Base-by-base conservation (phyloP, 2,329 filamentous ascomycete genomes). In the Fusarium siculi region DNA sequence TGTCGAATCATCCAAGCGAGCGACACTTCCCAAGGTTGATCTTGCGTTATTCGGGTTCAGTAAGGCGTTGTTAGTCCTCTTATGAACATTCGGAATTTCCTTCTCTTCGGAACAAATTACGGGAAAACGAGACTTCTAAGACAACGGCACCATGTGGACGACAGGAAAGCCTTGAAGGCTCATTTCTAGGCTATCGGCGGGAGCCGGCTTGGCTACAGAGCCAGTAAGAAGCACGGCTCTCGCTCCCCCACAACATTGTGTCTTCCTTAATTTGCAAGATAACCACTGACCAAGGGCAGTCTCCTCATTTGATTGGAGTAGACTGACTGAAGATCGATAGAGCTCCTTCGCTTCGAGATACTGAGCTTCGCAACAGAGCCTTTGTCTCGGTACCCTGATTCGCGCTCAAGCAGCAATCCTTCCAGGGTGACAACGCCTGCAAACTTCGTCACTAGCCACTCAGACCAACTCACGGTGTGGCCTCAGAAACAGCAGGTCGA, bases 401-500 rank as follows among this genome's bases (percentile, higher is more conserved):
- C 63, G 61, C 40, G 62, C 52, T 32, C 18, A 34, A 50, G 36
- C 30, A 53, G 34, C 23, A 67, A 59, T 39, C 52, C 28, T 65
- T 50, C 12, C 28, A 59, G 55, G 30, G 34, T 47, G 68, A 59
- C 46, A 47, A 50, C 52, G 46, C 53, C 58, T 47, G 36, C 43
- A 43, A 59, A 46, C 53, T 40, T 57, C 23, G 34, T 62, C 52
- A 49, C 39, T 54, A 52, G 53, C 56, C 52, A 65, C 63, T 60
- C 43, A 71, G 53, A 63, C 70, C 63, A 55, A 66, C 46, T 70
- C 59, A 54, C 32, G 63, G 58, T 59, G 57, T 71, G 64, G 70
- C 66, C 67, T 70, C 74, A 70, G 62, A 70, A 66, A 70, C 52
- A 72, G 55, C 71, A 67, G 67, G 72, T 63, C 63, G 34, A 69